Base-by-base conservation (phyloP, 164 flowering plant genomes). In the Chloranthus sessilifolius region DNA sequence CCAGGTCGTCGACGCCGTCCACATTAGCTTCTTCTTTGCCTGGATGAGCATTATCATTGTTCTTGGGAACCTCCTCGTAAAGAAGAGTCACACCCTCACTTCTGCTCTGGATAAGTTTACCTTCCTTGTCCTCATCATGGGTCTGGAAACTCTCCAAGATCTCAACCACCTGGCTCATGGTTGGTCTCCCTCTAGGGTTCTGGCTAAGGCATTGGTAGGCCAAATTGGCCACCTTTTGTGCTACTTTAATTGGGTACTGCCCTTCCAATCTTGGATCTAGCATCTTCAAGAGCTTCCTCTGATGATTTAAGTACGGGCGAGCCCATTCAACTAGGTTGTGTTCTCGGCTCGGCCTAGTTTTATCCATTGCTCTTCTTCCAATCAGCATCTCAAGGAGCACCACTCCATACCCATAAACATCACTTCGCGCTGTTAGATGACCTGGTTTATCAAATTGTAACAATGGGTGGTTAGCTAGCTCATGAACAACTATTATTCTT, bases 241-340 rank as follows among this genome's bases (percentile, higher is more conserved):
- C 87, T 29, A 64, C 61, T 65, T 59, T 78, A 1, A 40, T 44
- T 0, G 96, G 46, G 60, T 81, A 88, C 53, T 88, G 98, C 17
- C 96, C 96, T 36, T 91, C 92, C 65, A 91, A 67, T 72, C 95
- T 80, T n/a, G 85, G 88, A 55, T 91, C 98, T 19, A 91, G 50
- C 29, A 91, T 88, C 56, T 65, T 73, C 49, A 73, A 20, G 33
- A 91, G 64, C 68, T 81, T 88, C 70, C 71, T 85, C 50, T 67
- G 74, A 35, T 85, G 77, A 62, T 74, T 85, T 50, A 91, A 60
- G 12, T 85, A 71, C 0, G 96, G 98, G 7, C 92, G 89, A 1
- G 95, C 95, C 92, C 92, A 91, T 58, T 88, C 98, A 21, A 91
- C 98, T 43, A 91, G 66, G 74, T 81, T 91, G 60, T 88, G 88